Base-by-base conservation (phyloP, 306 rosid genomes). In the Trifolium repens region DNA sequence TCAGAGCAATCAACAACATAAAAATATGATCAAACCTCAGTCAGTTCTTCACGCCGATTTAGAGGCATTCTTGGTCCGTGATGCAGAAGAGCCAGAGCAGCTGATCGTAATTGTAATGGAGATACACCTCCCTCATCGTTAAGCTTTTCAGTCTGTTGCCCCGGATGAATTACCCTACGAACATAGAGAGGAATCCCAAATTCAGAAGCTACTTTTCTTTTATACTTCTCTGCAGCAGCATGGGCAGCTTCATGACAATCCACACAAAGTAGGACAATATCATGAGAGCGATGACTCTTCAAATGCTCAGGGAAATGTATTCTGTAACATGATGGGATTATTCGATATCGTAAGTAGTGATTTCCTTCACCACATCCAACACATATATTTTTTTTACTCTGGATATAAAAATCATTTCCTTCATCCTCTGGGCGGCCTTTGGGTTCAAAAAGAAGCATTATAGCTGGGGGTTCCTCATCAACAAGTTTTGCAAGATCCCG, bases 391-490 rank as follows among this genome's bases (percentile, higher is more conserved):
- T 81, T 90, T 88, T 94, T 94, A 72, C 97, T 94, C 75, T 90
- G 97, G 84, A 94, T 85, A 74, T 91, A 94, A 71, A 94, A 94
- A 71, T 92, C 97, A 78, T 91, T 94, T 79, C 77, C 99, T 87
- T 94, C 97, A 9, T 94, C 99, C 86, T 92, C 99, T 10, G 99
- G 99, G 26, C 96, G 99, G 61, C 99, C 99, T 85, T 94, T 92
- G 72, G 99, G 97, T 86, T 94, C 96, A 72, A 94, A 94, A 74
- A 89, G 97, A 85, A 94, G 97, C 91, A 87, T 89, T 76, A 94
- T 94, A 57, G 92, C 97, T 63, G 93, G 96, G 32, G 99, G 96
- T 34, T 90, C 82, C 22, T 89, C 93, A 14, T 90, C 97, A 57
- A 94, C 62, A 73, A 91, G 86, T 82, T 90, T 93, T 19, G 96